Evolutionary conservation across 2,329 filamentous ascomycete genomes (phyloP).

Genomic region (Fusarium goolgardi): DNA sequence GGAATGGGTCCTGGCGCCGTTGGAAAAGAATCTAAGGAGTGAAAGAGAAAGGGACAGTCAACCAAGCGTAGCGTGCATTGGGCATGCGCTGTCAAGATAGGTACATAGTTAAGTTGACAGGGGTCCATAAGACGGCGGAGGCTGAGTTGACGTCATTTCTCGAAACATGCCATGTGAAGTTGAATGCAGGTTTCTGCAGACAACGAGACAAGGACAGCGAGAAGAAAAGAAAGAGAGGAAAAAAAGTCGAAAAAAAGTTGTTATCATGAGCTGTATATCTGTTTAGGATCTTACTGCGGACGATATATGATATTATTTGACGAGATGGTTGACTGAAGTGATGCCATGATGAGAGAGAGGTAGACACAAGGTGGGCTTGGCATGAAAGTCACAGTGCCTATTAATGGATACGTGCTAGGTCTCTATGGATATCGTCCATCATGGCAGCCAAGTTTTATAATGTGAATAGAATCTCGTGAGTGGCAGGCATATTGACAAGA

Average conservation of each 20-base stretch:
- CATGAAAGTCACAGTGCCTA: conserved; percentile 13
- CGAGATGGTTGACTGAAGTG: neutral
- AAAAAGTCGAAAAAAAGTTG: conserved; percentile 4
- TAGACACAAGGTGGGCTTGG: conserved; percentile 16
- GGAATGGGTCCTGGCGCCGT: conserved; percentile 28
- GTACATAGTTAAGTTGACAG: conserved; percentile 11
- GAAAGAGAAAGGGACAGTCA: neutral
- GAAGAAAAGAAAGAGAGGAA: neutral
- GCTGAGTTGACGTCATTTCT: conserved; percentile 36
- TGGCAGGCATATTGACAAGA: neutral
- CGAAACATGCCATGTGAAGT: conserved; percentile 19
- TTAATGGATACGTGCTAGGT: neutral
- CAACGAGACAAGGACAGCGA: conserved; percentile 16
- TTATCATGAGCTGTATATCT: conserved; percentile 4
- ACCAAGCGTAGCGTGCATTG: conserved; percentile 6
- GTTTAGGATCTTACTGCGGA: conserved; percentile 1
- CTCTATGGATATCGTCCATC: neutral
- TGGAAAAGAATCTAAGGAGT: conserved; percentile 2
- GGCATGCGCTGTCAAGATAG: conserved; percentile 32
- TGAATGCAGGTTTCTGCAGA: conserved; percentile 20
- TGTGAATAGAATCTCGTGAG: neutral
- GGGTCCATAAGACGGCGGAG: conserved; percentile 19
- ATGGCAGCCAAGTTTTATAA: neutral
- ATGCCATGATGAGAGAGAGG: conserved; percentile 20
- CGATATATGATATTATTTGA: neutral